Conservation (phyloP, 129 eudicot genomes). For the Escallonia herrerae region DNA sequence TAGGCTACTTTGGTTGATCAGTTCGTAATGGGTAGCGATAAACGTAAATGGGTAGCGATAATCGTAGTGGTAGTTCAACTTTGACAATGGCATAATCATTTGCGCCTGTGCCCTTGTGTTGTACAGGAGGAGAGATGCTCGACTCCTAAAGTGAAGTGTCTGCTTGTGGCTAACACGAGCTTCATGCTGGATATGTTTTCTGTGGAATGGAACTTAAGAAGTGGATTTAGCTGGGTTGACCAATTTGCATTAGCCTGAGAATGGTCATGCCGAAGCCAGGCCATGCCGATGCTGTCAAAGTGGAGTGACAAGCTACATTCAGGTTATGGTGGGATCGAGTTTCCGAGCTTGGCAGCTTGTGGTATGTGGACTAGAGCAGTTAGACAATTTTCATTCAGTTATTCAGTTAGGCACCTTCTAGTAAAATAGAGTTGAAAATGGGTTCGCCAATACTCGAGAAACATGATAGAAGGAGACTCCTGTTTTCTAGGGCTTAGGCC, state of each 20-base stretch:
- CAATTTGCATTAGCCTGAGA: neutral
- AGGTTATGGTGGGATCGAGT: slow-evolving; percentile 21
- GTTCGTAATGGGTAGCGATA: slow-evolving; percentile 38
- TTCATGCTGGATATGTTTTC: slow-evolving; percentile 18
- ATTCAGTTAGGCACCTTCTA: neutral
- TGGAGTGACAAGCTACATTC: slow-evolving; percentile 17
- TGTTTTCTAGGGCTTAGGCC: too few species aligned
- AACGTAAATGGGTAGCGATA: slow-evolving; percentile 30
- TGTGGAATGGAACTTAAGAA: slow-evolving; percentile 16
- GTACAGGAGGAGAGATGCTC: slow-evolving; percentile 74
- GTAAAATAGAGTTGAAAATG: too few species aligned
- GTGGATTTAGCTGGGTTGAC: slow-evolving; percentile 25
- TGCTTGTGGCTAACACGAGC: slow-evolving; percentile 26
- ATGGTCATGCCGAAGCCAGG: slow-evolving; percentile 27
- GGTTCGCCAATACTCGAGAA: too few species aligned
- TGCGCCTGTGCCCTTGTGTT: slow-evolving; percentile 83
- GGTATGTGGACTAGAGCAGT: slow-evolving; percentile 40
- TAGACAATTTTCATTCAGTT: neutral
- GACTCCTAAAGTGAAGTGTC: slow-evolving; percentile 36
- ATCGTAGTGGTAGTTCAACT: slow-evolving; percentile 62
- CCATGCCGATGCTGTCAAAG: slow-evolving; percentile 18
- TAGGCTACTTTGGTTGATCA: slow-evolving; percentile 41
- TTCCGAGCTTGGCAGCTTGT: slow-evolving; percentile 15
- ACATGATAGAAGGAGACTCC: too few species aligned
- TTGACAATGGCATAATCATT: slow-evolving; percentile 76